Conservation (phyloP, 2,329 filamentous ascomycete genomes). For the Penicillium glabrum region DNA sequence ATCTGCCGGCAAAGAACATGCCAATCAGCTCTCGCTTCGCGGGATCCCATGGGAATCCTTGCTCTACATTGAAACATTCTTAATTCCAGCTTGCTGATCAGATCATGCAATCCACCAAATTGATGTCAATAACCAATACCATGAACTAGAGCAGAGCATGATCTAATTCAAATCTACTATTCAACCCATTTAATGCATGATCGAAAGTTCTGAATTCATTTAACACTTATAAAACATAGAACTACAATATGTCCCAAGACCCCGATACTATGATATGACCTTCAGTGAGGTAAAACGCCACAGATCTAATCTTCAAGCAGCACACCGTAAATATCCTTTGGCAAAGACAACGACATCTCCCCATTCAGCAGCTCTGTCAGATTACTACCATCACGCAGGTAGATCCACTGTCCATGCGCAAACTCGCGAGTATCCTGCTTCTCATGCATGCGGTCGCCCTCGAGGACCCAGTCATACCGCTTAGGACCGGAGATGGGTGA, state of each 20-base stretch:
- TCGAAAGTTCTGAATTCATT: not conserved
- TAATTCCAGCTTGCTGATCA: not conserved
- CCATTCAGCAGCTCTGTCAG: constrained; percentile 70
- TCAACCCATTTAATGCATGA: not conserved
- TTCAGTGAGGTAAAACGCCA: not conserved
- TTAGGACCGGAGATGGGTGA: constrained; percentile 90
- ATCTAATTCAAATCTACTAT: not conserved
- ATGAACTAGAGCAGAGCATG: not conserved
- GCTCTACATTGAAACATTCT: not conserved
- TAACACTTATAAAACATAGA: constrained; percentile 2
- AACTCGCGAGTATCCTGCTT: constrained; percentile 68
- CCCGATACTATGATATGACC: not conserved
- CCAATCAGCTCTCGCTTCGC: not conserved
- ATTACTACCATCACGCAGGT: constrained; percentile 76
- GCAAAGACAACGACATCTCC: constrained; percentile 71
- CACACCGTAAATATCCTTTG: constrained; percentile 37
- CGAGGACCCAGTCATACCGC: constrained; percentile 84
- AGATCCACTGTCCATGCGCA: constrained; percentile 74
- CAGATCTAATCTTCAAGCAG: constrained; percentile 18
- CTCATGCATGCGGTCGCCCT: constrained; percentile 68
- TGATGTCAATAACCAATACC: not conserved
- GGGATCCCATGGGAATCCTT: not conserved
- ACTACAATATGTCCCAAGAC: constrained; percentile 2
- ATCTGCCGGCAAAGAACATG: not conserved
- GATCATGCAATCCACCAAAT: not conserved